Conservation (phyloP, 179 eudicot genomes). For the Vitellaria paradoxa region DNA sequence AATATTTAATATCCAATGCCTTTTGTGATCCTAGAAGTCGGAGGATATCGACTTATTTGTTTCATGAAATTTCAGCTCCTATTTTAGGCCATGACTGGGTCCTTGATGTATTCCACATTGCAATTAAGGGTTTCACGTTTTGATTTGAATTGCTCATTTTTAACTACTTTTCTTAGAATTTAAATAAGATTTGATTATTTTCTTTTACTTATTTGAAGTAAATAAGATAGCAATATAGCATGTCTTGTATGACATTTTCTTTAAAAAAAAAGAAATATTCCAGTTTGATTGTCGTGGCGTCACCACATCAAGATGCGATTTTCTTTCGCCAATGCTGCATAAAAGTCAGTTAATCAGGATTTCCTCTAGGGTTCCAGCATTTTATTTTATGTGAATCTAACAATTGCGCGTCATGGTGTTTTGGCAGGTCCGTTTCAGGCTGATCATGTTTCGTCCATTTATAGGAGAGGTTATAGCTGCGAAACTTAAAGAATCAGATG, state of each 20-base stretch:
- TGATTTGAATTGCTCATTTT: not conserved
- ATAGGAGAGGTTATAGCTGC: slow-evolving; percentile 72
- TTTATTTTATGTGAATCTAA: slow-evolving; percentile 4
- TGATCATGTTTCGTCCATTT: slow-evolving; percentile 79
- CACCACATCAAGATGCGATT: not conserved
- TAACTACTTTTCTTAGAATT: not conserved
- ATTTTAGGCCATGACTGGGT: not conserved
- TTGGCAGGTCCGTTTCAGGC: slow-evolving; percentile 64
- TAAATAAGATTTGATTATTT: not conserved
- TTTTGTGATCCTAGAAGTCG: too few species aligned
- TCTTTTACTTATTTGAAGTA: not conserved
- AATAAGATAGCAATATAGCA: not conserved
- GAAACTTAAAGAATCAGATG: slow-evolving; percentile 53
- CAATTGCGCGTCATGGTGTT: slow-evolving; percentile 6
- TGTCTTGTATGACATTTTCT: not conserved
- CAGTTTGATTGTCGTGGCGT: not conserved
- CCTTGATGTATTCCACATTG: too few species aligned
- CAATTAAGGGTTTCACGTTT: not conserved
- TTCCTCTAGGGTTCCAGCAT: not conserved
- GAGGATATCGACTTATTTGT: not conserved
- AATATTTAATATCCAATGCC: too few species aligned
- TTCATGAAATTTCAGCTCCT: not conserved
- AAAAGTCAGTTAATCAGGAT: not conserved
- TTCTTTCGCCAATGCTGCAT: not conserved
- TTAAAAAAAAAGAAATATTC: not conserved